Conservation (phyloP, 805 yeast species). For the Yarrowia bubula region DNA sequence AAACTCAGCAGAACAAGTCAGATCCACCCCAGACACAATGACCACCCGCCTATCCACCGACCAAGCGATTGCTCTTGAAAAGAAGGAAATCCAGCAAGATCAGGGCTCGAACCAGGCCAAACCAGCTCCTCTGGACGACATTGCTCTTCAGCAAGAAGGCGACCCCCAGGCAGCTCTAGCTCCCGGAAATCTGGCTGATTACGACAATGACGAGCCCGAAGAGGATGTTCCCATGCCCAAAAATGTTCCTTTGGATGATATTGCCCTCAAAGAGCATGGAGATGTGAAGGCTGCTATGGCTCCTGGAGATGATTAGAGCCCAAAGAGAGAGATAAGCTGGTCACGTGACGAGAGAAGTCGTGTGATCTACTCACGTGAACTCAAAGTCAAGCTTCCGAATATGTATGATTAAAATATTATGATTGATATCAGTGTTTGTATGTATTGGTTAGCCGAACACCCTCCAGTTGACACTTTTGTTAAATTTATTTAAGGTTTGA, state of each 20-base stretch:
- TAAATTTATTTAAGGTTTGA: too few relatives aligned
- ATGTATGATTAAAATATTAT: too few relatives aligned
- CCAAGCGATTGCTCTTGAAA: neutral
- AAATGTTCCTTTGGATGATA: constrained; percentile 2
- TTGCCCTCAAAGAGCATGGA: constrained; percentile 10
- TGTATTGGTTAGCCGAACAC: too few relatives aligned
- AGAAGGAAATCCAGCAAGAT: neutral
- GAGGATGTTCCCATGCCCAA: constrained; percentile 22
- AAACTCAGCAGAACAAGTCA: neutral
- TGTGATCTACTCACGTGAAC: too few relatives aligned
- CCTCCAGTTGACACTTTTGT: too few relatives aligned
- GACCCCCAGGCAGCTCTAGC: neutral
- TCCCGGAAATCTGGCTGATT: neutral
- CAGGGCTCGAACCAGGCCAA: neutral
- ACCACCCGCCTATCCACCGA: neutral
- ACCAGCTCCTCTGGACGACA: neutral
- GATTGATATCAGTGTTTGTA: too few relatives aligned
- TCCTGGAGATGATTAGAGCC: constrained; percentile 16
- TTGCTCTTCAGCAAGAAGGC: neutral
- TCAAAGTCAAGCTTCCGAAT: too few relatives aligned
- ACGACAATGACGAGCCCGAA: constrained; percentile 4
- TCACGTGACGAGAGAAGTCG: neutral
- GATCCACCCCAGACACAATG: neutral
- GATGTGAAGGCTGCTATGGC: constrained; percentile 20
- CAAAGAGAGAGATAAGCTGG: neutral